phyloP scores from a whole-genome alignment of 371 early-diverging fungal species.

The Apophysomyces variabilis region DNA sequence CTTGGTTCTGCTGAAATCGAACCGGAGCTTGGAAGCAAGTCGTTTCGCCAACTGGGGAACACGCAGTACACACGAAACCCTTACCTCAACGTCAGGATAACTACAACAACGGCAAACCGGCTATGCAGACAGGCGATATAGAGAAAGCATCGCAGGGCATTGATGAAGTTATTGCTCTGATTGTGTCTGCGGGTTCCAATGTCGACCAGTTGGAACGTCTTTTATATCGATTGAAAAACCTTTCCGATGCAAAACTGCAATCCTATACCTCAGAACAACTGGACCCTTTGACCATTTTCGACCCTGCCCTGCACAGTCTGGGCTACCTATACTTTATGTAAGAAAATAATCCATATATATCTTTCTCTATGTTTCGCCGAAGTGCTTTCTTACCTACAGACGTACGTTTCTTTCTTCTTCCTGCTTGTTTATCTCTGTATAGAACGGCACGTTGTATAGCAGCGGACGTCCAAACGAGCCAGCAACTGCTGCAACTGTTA shows the following conservation, averaged over 20 bases:
- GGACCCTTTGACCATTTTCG: constrained; percentile 64
- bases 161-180: constrained; percentile 52
- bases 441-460: constrained; percentile 49
- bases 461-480: constrained; percentile 27
- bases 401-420: too few species aligned
- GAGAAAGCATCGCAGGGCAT: constrained; percentile 12
- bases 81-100: not conserved
- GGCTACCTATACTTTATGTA: constrained; percentile 70
- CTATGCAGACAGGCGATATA: constrained; percentile 1
- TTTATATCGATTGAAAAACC: constrained; percentile 30
- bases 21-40: too few species aligned
- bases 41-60: not conserved
- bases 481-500: constrained; percentile 36
- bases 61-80: not conserved
- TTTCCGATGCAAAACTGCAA: constrained; percentile 37
- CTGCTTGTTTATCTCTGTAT: not conserved
- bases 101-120: not conserved
- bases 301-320: constrained; percentile 56
- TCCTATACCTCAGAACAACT: constrained; percentile 39
- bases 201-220: constrained; percentile 19
- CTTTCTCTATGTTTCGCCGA: not conserved
- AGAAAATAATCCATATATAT: constrained; percentile 17
- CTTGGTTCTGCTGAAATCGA: too few species aligned
- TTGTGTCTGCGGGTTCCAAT: constrained; percentile 31
- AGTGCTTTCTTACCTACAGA: not conserved